These are phyloP conservation scores for Neocucurbitaria cava DNA, from an alignment of 2,329 filamentous ascomycete genomes.

Conservation along the genomic window DNA sequence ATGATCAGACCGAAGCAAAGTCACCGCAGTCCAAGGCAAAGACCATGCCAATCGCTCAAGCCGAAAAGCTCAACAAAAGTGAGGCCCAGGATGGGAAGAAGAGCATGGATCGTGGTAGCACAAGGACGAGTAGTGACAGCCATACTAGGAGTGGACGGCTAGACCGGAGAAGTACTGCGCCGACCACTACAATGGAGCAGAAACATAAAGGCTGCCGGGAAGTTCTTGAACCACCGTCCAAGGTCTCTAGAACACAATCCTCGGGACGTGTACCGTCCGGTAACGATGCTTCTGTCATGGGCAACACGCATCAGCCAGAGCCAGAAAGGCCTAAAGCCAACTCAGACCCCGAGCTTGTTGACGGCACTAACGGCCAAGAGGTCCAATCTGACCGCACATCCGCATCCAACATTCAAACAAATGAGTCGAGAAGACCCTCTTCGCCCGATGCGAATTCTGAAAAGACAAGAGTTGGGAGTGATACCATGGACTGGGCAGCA, in stretches of 20 bases:
- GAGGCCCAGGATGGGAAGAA: conserved; percentile 7
- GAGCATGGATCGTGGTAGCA: conserved; percentile 13
- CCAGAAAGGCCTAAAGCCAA: conserved; percentile 10
- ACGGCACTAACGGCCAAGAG: not conserved
- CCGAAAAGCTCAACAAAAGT: conserved; percentile 10
- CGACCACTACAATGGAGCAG: conserved; percentile 16
- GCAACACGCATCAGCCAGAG: conserved; percentile 5
- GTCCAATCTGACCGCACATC: not conserved
- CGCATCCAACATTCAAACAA: not conserved
- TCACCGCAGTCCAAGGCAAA: conserved; percentile 11
- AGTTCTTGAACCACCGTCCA: conserved; percentile 2
- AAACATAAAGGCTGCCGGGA: conserved; percentile 2
- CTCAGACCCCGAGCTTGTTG: conserved; percentile 9
- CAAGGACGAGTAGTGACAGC: conserved; percentile 20
- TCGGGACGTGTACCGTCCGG: not conserved
- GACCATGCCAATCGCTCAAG: conserved; percentile 14
- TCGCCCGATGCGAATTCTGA: conserved; percentile 17
- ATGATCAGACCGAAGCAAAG: conserved; percentile 3
- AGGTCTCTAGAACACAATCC: not conserved
- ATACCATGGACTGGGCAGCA: conserved; percentile 3
- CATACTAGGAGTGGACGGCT: conserved; percentile 6
- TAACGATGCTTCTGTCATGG: conserved; percentile 7
- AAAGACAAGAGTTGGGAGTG: conserved; percentile 12
- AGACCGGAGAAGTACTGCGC: conserved; percentile 29
- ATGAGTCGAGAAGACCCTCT: conserved; percentile 1